Conservation (phyloP, 768 basidiomycete genomes). For the Rhodotorula toruloides region DNA sequence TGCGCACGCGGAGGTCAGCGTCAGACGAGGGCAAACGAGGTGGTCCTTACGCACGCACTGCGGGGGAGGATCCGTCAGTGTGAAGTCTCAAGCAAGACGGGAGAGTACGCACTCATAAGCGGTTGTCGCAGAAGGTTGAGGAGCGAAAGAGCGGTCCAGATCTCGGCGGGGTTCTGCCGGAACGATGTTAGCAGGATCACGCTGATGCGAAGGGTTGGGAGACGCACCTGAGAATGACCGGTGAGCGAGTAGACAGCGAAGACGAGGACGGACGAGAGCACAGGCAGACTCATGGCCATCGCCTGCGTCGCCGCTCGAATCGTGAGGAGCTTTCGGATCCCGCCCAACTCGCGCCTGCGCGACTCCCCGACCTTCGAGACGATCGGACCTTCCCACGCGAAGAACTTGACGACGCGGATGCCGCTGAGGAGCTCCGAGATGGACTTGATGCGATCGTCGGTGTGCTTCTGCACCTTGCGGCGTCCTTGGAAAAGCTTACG, state of each 20-base stretch:
- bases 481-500: conserved; percentile 64
- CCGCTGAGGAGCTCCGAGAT: conserved; percentile 67
- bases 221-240: conserved; percentile 60
- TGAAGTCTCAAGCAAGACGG: not conserved
- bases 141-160: conserved; percentile 77
- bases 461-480: conserved; percentile 73
- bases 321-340: conserved; percentile 48
- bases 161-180: conserved; percentile 63
- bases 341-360: conserved; percentile 59
- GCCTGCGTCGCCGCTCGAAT: conserved; percentile 41
- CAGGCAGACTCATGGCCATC: conserved; percentile 53
- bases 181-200: too few relatives aligned
- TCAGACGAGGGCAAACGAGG: not conserved
- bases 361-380: conserved; percentile 65
- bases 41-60: not conserved
- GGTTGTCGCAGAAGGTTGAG: conserved; percentile 68
- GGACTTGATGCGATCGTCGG: conserved; percentile 76
- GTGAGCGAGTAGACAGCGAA: conserved; percentile 67
- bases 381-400: conserved; percentile 55
- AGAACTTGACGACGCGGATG: conserved; percentile 71
- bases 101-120: too few relatives aligned
- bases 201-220: too few relatives aligned
- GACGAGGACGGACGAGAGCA: conserved; percentile 64
- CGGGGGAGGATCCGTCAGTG: not conserved
- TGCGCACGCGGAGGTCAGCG: conserved; percentile 6